A percentile compares a stretch with the other conserved stretches of the same genome.
Conservation (phyloP, 768 basidiomycete genomes). For the Leccinum disarticulatum region DNA sequence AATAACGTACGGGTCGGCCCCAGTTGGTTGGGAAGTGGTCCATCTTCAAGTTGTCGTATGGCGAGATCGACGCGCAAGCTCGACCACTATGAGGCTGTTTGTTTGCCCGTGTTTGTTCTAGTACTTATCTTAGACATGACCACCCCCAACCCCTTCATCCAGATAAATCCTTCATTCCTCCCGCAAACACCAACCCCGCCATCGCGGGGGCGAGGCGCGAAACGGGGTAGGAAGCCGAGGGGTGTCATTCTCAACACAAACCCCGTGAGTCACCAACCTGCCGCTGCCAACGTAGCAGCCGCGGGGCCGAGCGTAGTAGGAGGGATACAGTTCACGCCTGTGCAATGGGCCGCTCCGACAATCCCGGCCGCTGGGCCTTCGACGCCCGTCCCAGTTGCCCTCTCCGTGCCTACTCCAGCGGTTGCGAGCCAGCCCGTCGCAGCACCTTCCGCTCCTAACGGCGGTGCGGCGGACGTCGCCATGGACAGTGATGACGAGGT, state of each 20-base stretch:
- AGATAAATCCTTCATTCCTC: slow-evolving; percentile 17
- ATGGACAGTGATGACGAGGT: slow-evolving; percentile 24
- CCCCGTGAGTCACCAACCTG: slow-evolving; percentile 14
- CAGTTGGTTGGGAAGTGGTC: slow-evolving; percentile 85
- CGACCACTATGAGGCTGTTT: slow-evolving; percentile 23
- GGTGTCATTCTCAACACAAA: slow-evolving; percentile 14
- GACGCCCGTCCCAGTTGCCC: slow-evolving; percentile 13
- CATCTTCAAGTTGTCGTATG: slow-evolving; percentile 42
- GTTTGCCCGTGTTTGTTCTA: slow-evolving; percentile 20
- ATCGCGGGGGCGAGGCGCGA: slow-evolving; percentile 28
- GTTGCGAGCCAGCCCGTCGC: slow-evolving; percentile 12
- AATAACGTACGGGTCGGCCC: slow-evolving; percentile 67
- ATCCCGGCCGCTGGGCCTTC: slow-evolving; percentile 8
- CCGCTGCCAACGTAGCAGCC: neutral
- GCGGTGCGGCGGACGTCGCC: slow-evolving; percentile 3
- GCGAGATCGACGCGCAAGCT: slow-evolving; percentile 19
- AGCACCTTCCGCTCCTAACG: neutral
- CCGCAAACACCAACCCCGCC: slow-evolving; percentile 25
- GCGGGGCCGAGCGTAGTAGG: neutral
- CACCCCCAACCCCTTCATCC: slow-evolving; percentile 22
- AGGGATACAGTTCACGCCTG: slow-evolving; percentile 32
- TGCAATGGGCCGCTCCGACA: slow-evolving; percentile 38
- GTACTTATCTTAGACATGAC: slow-evolving; percentile 17
- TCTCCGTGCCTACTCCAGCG: neutral
- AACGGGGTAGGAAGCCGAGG: slow-evolving; percentile 27